Evolutionary conservation across 352 stramenopile species (phyloP), one percentile per base, ranked within the genome.

Genomic region (Phytophthora cactorum): DNA sequence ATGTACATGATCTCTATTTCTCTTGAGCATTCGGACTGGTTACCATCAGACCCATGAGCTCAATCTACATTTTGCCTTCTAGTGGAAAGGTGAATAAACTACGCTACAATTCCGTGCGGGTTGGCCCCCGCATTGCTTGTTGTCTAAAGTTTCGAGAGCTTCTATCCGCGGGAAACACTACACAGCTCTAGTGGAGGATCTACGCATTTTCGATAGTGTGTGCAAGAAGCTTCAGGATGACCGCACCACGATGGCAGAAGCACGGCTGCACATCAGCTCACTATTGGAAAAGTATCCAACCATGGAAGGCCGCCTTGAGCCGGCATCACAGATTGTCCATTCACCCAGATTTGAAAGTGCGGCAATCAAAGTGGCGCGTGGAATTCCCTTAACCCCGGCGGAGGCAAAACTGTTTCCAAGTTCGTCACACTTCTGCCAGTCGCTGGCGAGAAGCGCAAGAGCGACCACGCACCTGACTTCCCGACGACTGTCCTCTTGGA

Each of bases 181-280:
- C 17, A 22, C 17, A 12, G 38, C 66, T 22, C 32, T 75, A 9
- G 11, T 27, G 32, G 25, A 28, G 11, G 52, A 72, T 31, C 39
- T 75, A 12, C 10, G 31, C 9, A 43, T 64, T 52, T 62, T 72
- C 34, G 38, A 72, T 43, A 72, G 63, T 36, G 52, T 65, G 1
- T 72, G 56, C 39, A 58, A 58, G 7, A 71, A 62, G 28, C 52
- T 68, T 2, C 62, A 72, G 41, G 2, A 28, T 4, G 54, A 64
- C 1, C 6, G 14, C 15, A 59, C 41, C n/a, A 50, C 25, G 17
- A 28, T 74, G 41, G 56, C 47, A 3, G 51, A 74, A 5, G 52
- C 57, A 1, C 47, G 66, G 12, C 44, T 49, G 0, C 56, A 65
- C 8, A 72, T 75, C 50, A 61, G 64, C 28, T 53, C 27, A 45